phyloP scores from a whole-genome alignment of 1,284 basidiomycete genomes.

The Trichosporon faecale region DNA sequence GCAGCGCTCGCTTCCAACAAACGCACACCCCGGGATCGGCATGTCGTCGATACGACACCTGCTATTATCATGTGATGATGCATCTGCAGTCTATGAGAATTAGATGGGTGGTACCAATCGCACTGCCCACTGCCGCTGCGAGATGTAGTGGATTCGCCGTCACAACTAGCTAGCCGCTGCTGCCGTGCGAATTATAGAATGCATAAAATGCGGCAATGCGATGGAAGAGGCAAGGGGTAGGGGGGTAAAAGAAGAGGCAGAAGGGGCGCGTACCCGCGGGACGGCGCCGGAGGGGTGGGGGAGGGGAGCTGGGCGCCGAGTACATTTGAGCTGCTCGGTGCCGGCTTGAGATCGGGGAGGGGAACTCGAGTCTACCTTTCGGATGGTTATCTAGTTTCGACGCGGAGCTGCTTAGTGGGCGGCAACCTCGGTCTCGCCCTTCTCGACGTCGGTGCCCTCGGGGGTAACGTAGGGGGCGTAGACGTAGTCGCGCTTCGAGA shows the following conservation, averaged over 20 bases:
- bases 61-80: conserved; percentile 2
- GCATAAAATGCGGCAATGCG: conserved; percentile 11
- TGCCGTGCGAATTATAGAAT: conserved; percentile 6
- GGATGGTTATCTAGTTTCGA: background rate
- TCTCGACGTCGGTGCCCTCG: conserved; percentile 14
- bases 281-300: background rate
- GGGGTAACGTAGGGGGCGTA: conserved; percentile 30
- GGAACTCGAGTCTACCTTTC: background rate
- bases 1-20: background rate
- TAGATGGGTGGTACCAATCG: background rate
- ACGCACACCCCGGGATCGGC: background rate
- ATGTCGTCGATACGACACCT: background rate
- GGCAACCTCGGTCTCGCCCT: conserved; percentile 8
- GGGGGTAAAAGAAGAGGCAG: background rate
- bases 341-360: background rate
- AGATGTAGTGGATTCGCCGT: background rate
- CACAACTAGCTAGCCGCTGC: background rate
- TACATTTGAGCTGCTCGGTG: background rate
- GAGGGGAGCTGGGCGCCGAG: background rate
- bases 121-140: background rate
- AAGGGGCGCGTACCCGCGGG: background rate
- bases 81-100: conserved; percentile 2
- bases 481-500: conserved; percentile 26
- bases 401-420: background rate
- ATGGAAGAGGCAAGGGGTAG: background rate